A percentile compares a stretch with the other conserved stretches of the same genome.
phyloP scores from a whole-genome alignment of 768 basidiomycete genomes.

The Amanita fuliginea region DNA sequence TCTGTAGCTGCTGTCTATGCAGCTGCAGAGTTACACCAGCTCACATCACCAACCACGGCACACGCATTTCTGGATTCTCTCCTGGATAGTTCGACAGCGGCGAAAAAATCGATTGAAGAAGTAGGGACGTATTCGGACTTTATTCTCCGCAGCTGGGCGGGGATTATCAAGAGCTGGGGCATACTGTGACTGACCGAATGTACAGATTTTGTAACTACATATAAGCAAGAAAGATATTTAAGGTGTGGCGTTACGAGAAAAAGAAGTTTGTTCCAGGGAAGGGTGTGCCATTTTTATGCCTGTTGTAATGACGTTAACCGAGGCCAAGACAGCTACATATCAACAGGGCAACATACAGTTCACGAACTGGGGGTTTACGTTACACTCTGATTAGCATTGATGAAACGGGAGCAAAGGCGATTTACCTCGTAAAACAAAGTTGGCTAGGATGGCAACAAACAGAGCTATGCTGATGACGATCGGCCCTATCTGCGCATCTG shows the following conservation, averaged over 20 bases:
- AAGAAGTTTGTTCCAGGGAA: slow-evolving; percentile 7
- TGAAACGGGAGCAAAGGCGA: slow-evolving; percentile 7
- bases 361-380: slow-evolving; percentile 53
- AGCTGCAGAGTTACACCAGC: slow-evolving; percentile 77
- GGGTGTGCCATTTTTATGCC: slow-evolving; percentile 3
- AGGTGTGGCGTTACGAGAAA: not conserved
- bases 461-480: slow-evolving; percentile 71
- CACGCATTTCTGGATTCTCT: slow-evolving; percentile 55
- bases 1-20: slow-evolving; percentile 59
- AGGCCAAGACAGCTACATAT: no score
- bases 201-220: no score
- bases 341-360: slow-evolving; percentile 31
- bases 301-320: not conserved
- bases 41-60: slow-evolving; percentile 66
- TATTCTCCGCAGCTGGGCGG: slow-evolving; percentile 57
- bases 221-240: no score
- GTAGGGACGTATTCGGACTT: slow-evolving; percentile 46
- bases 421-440: slow-evolving; percentile 81
- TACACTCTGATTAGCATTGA: no score
- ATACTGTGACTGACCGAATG: no score
- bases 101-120: slow-evolving; percentile 41
- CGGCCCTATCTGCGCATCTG: slow-evolving; percentile 79
- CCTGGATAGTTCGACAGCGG: slow-evolving; percentile 33
- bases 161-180: slow-evolving; percentile 47
- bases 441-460: slow-evolving; percentile 80